Evolutionary conservation across 192 early-diverging fungal species (phyloP).

Genomic region (Podila verticillata): DNA sequence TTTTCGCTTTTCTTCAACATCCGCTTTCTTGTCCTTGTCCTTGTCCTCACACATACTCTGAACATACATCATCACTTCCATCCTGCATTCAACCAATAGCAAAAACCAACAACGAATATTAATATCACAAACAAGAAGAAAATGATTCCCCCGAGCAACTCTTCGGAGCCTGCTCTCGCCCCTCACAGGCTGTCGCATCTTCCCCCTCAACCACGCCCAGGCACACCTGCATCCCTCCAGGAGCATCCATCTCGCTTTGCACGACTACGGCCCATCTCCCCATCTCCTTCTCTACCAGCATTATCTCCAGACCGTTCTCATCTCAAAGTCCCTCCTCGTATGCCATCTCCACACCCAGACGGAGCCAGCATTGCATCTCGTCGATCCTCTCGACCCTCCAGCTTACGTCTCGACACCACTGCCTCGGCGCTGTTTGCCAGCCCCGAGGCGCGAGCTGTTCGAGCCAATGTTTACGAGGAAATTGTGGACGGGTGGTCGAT

Average conservation of each 20-base stretch:
- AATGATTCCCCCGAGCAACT: too few species aligned
- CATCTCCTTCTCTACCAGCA: slow-evolving; percentile 12
- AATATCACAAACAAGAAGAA: too few species aligned
- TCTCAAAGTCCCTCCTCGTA: neutral
- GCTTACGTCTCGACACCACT: slow-evolving; percentile 16
- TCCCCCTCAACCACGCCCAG: neutral
- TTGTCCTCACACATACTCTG: too few species aligned
- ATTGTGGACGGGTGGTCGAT: slow-evolving; percentile 26
- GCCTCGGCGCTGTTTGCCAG: slow-evolving; percentile 20
- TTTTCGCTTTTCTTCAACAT: neutral
- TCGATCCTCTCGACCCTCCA: slow-evolving; percentile 16
- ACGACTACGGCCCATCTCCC: neutral
- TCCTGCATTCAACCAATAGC: too few species aligned
- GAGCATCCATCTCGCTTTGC: neutral
- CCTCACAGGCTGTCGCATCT: too few species aligned
- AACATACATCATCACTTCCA: too few species aligned
- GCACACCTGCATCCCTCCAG: neutral
- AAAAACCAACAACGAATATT: too few species aligned
- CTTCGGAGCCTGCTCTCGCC: too few species aligned
- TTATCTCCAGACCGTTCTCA: neutral
- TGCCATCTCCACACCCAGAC: slow-evolving; percentile 3
- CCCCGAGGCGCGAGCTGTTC: slow-evolving; percentile 18
- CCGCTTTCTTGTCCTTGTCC: neutral
- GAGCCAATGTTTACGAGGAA: slow-evolving; percentile 19
- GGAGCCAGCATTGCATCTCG: slow-evolving; percentile 20